Evolutionary conservation across 768 basidiomycete species (phyloP), one percentile per base, ranked within the genome.

Genomic region (Lactifluus pinguis): DNA sequence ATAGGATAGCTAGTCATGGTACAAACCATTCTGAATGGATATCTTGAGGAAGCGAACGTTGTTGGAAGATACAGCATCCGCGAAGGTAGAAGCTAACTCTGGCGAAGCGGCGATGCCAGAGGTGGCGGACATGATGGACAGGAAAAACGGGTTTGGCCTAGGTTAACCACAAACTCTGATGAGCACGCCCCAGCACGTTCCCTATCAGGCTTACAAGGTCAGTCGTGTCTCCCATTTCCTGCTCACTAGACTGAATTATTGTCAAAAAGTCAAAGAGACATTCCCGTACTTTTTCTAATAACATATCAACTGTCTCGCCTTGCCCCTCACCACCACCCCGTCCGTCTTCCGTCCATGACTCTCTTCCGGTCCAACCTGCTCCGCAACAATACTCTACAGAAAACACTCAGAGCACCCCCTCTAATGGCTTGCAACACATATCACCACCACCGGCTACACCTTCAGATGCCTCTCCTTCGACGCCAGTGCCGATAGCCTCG

Each of bases 11-110:
- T 56, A 56, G 52, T 59, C 62, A 30, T 45, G 58, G 62, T 66
- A 75, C 73, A 68, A 72, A 91, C 91, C 91, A 70, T 92, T 83
- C 62, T 75, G 74, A 69, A 93, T 91, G 50, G 79, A 78, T 63
- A 92, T 78, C 71, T 89, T 89, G 73, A 93, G 75, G 72, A 92
- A 92, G 47, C 91, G 82, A 57, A 79, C 74, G 42, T 74, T 69
- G 59, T 72, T 76, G 2, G 79, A 71, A 54, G 78, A 76, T 34
- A 83, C 72, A 5, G 85, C 83, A 38, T 77, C 69, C n/a, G 85
- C 78, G 68, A 91, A 90, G 19, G 69, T 72, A 3, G 76, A 71
- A 2, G 76, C 67, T 50, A 92, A 80, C 51, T 85, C 80, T 53
- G 76, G 73, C 15, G 86, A 82, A 55, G 83, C 78, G 39, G 73